Conservation (phyloP, 306 rosid species). For the Lupinus albus region DNA sequence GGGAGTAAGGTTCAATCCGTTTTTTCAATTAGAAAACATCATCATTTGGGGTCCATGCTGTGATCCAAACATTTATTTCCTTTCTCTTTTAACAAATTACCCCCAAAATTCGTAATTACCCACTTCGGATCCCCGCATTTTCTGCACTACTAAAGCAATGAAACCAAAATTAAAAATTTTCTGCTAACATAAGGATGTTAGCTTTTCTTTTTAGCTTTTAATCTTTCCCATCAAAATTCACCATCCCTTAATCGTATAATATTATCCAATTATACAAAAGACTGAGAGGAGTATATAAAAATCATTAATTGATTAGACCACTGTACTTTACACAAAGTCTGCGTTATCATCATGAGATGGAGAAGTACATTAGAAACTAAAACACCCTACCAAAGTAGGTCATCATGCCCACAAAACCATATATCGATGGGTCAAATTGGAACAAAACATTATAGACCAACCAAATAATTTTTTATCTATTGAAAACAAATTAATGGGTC, state of each 20-base stretch:
- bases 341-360: conserved; percentile 24
- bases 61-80: not conserved
- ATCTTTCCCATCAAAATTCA: no score
- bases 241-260: no score
- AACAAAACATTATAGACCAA: conserved; percentile 49
- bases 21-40: not conserved
- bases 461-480: conserved; percentile 45
- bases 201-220: no score
- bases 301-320: conserved; percentile 36
- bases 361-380: conserved; percentile 37
- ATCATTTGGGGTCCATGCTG: not conserved
- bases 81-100: conserved; percentile 19
- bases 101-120: not conserved
- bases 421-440: conserved; percentile 38
- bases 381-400: conserved; percentile 29
- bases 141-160: conserved; percentile 14
- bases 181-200: no score
- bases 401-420: conserved; percentile 18
- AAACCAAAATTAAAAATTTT: conserved; percentile 16
- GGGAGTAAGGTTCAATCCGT: conserved; percentile 3
- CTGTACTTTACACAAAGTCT: conserved; percentile 48
- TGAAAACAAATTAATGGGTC: conserved; percentile 31
- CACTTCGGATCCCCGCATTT: conserved; percentile 25
- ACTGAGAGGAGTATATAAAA: not conserved
- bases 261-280: no score